A percentile compares a stretch with the other conserved stretches of the same genome.
phyloP scores from a whole-genome alignment of 495 filamentous ascomycete genomes.

The Barbatosphaeria neglecta region DNA sequence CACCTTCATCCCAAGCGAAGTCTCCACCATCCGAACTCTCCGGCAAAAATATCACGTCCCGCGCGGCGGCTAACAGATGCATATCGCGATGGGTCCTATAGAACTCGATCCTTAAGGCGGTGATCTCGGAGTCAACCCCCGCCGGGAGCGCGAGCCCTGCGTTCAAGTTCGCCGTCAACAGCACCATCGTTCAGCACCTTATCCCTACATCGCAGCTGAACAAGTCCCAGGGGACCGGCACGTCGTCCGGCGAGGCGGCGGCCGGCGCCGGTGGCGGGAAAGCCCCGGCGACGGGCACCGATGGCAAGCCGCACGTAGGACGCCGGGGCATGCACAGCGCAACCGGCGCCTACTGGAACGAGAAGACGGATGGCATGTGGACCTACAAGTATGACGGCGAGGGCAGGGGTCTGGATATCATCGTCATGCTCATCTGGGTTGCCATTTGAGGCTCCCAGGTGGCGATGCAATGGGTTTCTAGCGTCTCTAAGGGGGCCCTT shows the following conservation, averaged over 20 bases:
- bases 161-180: slow-evolving; percentile 92
- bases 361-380: slow-evolving; percentile 96
- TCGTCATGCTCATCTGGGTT: slow-evolving; percentile 89
- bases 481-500: not conserved
- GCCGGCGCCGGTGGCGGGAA: slow-evolving; percentile 22
- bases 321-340: slow-evolving; percentile 94
- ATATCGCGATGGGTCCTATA: slow-evolving; percentile 15
- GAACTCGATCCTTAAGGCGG: slow-evolving; percentile 74
- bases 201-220: slow-evolving; percentile 42
- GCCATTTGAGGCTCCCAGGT: slow-evolving; percentile 27
- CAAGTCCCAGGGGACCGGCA: slow-evolving; percentile 33
- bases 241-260: slow-evolving; percentile 17
- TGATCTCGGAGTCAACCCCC: slow-evolving; percentile 73
- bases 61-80: not conserved
- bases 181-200: slow-evolving; percentile 92
- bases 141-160: slow-evolving; percentile 31
- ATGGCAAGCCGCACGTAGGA: slow-evolving; percentile 53
- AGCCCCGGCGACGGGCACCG: slow-evolving; percentile 26
- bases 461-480: not conserved
- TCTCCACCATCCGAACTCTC: not conserved
- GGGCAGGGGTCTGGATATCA: slow-evolving; percentile 77
- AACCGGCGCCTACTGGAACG: slow-evolving; percentile 92
- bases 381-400: slow-evolving; percentile 89
- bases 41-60: not conserved
- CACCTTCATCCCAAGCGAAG: not conserved